Percentiles rank a stretch among this genome's conserved stretches.
Conservation (phyloP, 345 rosid species). For the Aegle marmelos region DNA sequence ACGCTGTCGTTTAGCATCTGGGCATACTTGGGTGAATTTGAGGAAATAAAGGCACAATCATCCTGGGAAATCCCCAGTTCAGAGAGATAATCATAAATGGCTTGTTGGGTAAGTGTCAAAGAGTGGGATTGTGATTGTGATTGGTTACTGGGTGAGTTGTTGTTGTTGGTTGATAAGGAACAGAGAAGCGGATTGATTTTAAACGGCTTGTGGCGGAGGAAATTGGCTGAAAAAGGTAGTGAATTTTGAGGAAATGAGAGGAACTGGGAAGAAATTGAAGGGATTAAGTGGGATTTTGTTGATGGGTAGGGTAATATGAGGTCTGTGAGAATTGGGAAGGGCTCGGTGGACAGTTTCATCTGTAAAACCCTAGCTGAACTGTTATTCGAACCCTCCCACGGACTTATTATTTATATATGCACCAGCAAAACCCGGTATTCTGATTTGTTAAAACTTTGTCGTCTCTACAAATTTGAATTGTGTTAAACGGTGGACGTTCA, state of each 20-base stretch:
- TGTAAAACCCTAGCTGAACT: constrained; percentile 1
- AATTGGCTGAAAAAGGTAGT: neutral
- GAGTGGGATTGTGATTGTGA: constrained; percentile 22
- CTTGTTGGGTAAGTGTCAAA: constrained; percentile 40
- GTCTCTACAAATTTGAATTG: no score
- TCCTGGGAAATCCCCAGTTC: constrained; percentile 46
- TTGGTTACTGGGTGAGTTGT: constrained; percentile 6
- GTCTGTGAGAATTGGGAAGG: constrained; percentile 20
- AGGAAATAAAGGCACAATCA: constrained; percentile 49
- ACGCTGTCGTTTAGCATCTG: constrained; percentile 56
- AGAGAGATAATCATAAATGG: constrained; percentile 49
- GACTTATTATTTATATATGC: neutral
- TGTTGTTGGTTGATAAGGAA: neutral
- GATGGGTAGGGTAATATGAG: constrained; percentile 11
- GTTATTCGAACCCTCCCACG: neutral
- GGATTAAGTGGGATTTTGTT: neutral
- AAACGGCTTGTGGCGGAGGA: neutral
- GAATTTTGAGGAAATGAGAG: constrained; percentile 4
- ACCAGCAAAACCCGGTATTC: no score
- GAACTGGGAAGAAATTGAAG: constrained; percentile 3
- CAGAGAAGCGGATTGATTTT: neutral
- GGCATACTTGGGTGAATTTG: constrained; percentile 49
- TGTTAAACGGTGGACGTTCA: no score
- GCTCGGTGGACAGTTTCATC: constrained; percentile 21
- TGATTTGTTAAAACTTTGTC: no score